Evolutionary conservation across 495 filamentous ascomycete genomes (phyloP), one percentile per base, ranked within the genome.

Genomic region (Pseudomonodictys pantanalensis): DNA sequence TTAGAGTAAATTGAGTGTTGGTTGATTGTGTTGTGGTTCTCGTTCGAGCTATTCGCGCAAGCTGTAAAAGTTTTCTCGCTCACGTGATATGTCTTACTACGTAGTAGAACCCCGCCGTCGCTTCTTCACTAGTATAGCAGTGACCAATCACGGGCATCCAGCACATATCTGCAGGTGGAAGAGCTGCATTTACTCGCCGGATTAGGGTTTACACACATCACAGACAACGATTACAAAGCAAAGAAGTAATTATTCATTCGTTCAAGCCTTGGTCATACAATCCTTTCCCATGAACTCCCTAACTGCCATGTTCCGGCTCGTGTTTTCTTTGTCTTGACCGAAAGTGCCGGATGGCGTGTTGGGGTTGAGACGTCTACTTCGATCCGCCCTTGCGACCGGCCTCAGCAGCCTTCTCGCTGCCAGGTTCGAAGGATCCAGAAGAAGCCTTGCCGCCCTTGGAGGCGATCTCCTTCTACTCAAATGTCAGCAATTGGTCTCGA

Each of bases 321-420:
- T 12, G 20, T 18, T 41, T 18, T 5, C 20, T 4, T 41, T 3
- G 32, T 35, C 15, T 3, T 41, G 4, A 15, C 4, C 38, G 12
- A 41, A 15, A 41, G 38, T 15, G 38, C 22, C 24, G n/a, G 4
- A 25, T 6, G n/a, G n/a, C n/a, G n/a, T n/a, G n/a, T n/a, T n/a
- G n/a, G n/a, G n/a, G n/a, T n/a, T n/a, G n/a, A n/a, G n/a, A n/a
- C 2, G 25, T 38, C 24, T 52, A 52, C 26, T 33, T 52, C n/a
- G 59, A 65, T 20, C 77, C 77, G 17, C 78, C 77, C 64, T 78
- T 76, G 6, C 71, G 66, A 20, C 79, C 77, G 11, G 77, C 77
- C 64, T 81, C 77, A 11, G 66, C 70, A 8, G 78, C 78, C 32
- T 62, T 69, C 63, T 74, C 71, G 29, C 73, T 73, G 17, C 77